Percentiles rank a stretch among this genome's conserved stretches.
phyloP scores from a whole-genome alignment of 768 basidiomycete species.

The Pleurotus ostreatus region DNA sequence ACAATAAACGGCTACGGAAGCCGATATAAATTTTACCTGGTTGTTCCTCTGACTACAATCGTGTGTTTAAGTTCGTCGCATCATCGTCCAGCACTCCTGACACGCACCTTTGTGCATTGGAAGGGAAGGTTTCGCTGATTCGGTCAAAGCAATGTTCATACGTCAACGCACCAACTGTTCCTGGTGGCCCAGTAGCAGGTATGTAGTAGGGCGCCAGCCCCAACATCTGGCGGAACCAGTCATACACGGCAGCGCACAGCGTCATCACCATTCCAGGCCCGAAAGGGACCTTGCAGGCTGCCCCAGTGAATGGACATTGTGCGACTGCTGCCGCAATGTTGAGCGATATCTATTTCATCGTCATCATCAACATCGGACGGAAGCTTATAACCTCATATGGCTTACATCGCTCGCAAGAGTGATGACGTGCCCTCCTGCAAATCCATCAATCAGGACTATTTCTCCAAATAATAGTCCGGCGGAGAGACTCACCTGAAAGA shows the following conservation, averaged over 20 bases:
- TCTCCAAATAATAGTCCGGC: background rate
- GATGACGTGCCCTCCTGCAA: slow-evolving; percentile 24
- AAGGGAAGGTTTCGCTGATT: too few relatives aligned
- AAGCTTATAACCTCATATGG: background rate
- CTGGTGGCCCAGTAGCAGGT: slow-evolving; percentile 19
- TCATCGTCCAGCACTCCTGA: too few relatives aligned
- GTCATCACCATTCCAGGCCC: slow-evolving; percentile 15
- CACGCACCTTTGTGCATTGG: too few relatives aligned
- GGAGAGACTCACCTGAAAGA: slow-evolving; percentile 19
- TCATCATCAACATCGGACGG: background rate
- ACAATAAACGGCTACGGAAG: too few relatives aligned
- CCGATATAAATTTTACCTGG: slow-evolving; percentile 4
- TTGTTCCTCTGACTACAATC: slow-evolving; percentile 7
- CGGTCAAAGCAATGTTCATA: slow-evolving; percentile 2
- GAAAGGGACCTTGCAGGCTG: slow-evolving; percentile 1
- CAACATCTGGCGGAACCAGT: slow-evolving; percentile 20
- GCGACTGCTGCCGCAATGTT: slow-evolving; percentile 24
- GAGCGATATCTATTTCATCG: slow-evolving; percentile 14
- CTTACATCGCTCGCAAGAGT: slow-evolving; percentile 25
- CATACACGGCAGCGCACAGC: slow-evolving; percentile 13
- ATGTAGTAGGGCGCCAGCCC: slow-evolving; percentile 24
- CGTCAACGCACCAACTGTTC: slow-evolving; percentile 20
- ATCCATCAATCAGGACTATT: too few relatives aligned
- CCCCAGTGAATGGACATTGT: slow-evolving; percentile 28
- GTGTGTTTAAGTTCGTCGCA: background rate